Evolutionary conservation across 202 grass and related monocot genomes (phyloP).

Genomic region (Bolboschoenoplectus hybrid): DNA sequence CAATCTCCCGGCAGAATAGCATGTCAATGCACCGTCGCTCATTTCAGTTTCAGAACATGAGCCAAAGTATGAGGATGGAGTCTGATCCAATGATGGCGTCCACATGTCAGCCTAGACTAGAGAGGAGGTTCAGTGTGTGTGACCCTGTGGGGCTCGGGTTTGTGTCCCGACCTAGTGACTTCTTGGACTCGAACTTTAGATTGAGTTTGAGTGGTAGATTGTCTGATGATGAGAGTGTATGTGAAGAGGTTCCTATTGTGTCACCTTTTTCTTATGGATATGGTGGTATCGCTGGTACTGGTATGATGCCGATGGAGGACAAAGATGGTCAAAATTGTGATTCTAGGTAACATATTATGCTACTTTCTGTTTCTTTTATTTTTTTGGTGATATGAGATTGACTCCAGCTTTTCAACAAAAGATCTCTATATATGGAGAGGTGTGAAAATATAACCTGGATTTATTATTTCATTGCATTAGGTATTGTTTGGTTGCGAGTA

Average conservation of each 20-base stretch:
- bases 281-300: constrained; percentile 20
- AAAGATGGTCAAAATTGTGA: constrained; percentile 42
- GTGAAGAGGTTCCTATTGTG: constrained; percentile 46
- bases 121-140: constrained; percentile 82
- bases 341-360: constrained; percentile 60
- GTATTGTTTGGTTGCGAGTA: constrained; percentile 96
- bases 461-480: constrained; percentile 44
- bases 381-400: background rate
- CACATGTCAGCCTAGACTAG: constrained; percentile 64
- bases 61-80: constrained; percentile 77
- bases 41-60: constrained; percentile 92
- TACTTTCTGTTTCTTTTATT: constrained; percentile 19
- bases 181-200: constrained; percentile 54
- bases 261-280: constrained; percentile 67
- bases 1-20: constrained; percentile 50
- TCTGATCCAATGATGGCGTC: constrained; percentile 36
- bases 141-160: constrained; percentile 50
- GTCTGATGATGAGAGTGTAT: constrained; percentile 57
- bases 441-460: constrained; percentile 27
- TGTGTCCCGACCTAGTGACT: constrained; percentile 67
- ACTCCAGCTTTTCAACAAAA: constrained; percentile 26
- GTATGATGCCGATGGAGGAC: constrained; percentile 48
- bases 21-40: constrained; percentile 71
- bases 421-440: background rate
- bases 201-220: constrained; percentile 47